A percentile compares a stretch with the other conserved stretches of the same genome.
These are phyloP conservation scores for Tetrapisispora nanseiensis DNA, from an alignment of 805 yeast genomes.

Conservation along the genomic window DNA sequence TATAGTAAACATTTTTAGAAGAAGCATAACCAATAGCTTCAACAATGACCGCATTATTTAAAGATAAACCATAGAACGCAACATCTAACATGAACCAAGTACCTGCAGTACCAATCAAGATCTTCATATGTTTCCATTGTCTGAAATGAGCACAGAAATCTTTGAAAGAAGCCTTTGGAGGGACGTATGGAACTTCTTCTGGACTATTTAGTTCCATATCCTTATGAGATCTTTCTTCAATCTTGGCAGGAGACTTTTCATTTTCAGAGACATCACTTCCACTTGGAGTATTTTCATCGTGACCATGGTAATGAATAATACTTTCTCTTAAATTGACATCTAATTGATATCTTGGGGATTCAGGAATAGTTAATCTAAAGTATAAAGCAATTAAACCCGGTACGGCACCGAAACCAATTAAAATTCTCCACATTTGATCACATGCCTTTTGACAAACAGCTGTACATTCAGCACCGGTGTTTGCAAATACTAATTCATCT, in stretches of 20 bases:
- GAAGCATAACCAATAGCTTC: slow-evolving; percentile 79
- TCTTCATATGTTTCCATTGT: slow-evolving; percentile 82
- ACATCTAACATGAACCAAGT: slow-evolving; percentile 87
- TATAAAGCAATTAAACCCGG: slow-evolving; percentile 80
- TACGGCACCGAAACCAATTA: slow-evolving; percentile 82
- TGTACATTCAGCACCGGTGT: slow-evolving; percentile 50
- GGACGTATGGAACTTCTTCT: slow-evolving; percentile 14
- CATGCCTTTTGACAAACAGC: slow-evolving; percentile 62
- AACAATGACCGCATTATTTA: slow-evolving; percentile 72
- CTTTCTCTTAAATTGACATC: slow-evolving; percentile 44
- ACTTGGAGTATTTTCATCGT: neutral
- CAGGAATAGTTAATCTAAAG: slow-evolving; percentile 89
- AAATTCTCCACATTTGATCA: slow-evolving; percentile 92
- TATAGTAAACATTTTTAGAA: slow-evolving; percentile 55
- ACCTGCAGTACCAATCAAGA: slow-evolving; percentile 81
- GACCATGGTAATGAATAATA: neutral
- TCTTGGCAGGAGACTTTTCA: neutral
- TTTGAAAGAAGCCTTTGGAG: slow-evolving; percentile 72
- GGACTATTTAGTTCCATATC: neutral
- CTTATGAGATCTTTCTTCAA: slow-evolving; percentile 1
- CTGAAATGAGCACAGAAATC: slow-evolving; percentile 68
- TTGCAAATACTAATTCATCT: slow-evolving; percentile 43
- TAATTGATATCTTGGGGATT: slow-evolving; percentile 84
- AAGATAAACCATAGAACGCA: slow-evolving; percentile 82
- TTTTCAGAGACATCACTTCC: neutral